Evolutionary conservation across 371 early-diverging fungal genomes (phyloP).

Genomic region (Smittium mucronatum): DNA sequence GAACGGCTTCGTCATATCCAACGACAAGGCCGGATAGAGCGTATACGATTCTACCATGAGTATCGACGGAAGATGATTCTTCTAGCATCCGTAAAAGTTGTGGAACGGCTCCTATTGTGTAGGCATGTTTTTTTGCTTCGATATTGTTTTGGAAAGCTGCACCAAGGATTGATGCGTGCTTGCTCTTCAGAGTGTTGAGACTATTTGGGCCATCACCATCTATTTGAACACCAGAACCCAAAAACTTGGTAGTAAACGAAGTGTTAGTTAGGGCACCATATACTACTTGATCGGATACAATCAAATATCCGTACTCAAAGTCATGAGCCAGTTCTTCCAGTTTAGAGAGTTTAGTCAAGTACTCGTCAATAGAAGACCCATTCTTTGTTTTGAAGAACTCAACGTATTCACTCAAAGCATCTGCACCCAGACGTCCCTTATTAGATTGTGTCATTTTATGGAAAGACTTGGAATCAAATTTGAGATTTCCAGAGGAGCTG

Average conservation of each 20-base stretch:
- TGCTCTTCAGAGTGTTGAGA: slow-evolving; percentile 5
- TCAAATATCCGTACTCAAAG: slow-evolving; percentile 20
- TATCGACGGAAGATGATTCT: slow-evolving; percentile 23
- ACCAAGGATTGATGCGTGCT: slow-evolving; percentile 19
- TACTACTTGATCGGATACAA: not conserved
- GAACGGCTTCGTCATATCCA: slow-evolving; percentile 26
- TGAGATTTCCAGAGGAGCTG: not conserved
- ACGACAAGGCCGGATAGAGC: slow-evolving; percentile 39
- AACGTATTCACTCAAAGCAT: not conserved
- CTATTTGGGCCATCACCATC: not conserved
- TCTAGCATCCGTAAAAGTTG: slow-evolving; percentile 24
- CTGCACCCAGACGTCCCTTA: not conserved
- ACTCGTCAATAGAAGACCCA: not conserved
- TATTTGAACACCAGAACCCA: not conserved
- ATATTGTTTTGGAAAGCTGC: slow-evolving; percentile 36
- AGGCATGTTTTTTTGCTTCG: slow-evolving; percentile 30
- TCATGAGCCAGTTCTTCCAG: slow-evolving; percentile 35
- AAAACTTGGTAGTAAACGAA: not conserved
- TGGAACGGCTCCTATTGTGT: slow-evolving; percentile 19
- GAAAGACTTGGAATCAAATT: not conserved
- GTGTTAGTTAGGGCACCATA: slow-evolving; percentile 28
- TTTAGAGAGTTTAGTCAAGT: slow-evolving; percentile 6
- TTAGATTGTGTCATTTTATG: not conserved
- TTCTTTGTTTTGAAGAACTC: not conserved
- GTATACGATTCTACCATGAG: slow-evolving; percentile 33